A percentile compares a stretch with the other conserved stretches of the same genome.
Evolutionary conservation across 73 alveolate species (phyloP).

Genomic region (Paramecium tetraurelia): DNA sequence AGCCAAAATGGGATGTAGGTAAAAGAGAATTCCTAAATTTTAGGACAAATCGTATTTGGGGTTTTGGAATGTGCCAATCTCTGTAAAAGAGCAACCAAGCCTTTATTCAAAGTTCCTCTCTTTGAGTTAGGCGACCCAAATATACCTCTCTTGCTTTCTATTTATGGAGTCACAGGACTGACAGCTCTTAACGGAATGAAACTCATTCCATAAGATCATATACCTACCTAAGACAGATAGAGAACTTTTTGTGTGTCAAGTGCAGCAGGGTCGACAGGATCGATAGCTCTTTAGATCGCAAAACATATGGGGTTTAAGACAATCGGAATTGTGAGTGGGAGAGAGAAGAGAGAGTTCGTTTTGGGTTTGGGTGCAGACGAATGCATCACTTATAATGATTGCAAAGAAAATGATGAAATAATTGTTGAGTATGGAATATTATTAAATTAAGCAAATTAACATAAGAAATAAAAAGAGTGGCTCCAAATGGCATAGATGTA

Average conservation of each 20-base stretch:
- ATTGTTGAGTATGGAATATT: not conserved
- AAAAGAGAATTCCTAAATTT: not conserved
- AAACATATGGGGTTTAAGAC: constrained; percentile 35
- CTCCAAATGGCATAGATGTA: constrained; percentile 60
- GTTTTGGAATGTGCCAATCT: constrained; percentile 25
- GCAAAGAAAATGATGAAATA: constrained; percentile 31
- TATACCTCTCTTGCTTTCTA: not conserved
- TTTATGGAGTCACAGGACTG: constrained; percentile 53
- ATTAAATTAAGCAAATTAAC: constrained; percentile 16
- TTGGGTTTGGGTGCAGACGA: constrained; percentile 34
- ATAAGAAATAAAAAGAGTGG: not conserved
- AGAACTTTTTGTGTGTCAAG: constrained; percentile 49
- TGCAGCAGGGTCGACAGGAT: constrained; percentile 66
- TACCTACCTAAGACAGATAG: not conserved
- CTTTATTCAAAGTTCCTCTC: constrained; percentile 47
- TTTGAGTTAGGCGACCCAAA: constrained; percentile 10
- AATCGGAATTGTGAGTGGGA: constrained; percentile 47
- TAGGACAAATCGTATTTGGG: constrained; percentile 36
- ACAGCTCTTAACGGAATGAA: constrained; percentile 44
- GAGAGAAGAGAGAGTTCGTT: constrained; percentile 42
- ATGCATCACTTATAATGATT: constrained; percentile 39
- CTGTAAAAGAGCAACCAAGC: constrained; percentile 34
- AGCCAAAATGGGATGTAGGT: constrained; percentile 35
- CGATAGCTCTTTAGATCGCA: constrained; percentile 47
- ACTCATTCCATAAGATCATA: constrained; percentile 5